Base-by-base conservation (phyloP, 768 basidiomycete species). In the Arthromyces matolae region DNA sequence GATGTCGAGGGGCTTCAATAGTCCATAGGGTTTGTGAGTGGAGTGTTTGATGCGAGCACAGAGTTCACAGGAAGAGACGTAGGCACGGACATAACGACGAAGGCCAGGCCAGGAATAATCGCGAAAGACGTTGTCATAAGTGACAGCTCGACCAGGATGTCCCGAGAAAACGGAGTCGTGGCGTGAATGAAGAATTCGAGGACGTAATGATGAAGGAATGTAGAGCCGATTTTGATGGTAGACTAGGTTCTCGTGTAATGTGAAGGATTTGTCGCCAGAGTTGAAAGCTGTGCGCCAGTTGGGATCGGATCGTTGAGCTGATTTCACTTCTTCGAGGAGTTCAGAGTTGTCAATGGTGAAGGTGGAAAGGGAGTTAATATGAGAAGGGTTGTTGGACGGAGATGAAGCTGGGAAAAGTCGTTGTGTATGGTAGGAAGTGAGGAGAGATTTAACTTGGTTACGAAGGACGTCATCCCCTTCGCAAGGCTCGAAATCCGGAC, bases 31-130 rank as follows among this genome's bases (percentile, higher is more conserved):
- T 27, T 63, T 56, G 49, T 71, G 68, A 14, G 61, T 60, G n/a
- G 54, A 42, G 3, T 57, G 27, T 47, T 77, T 74, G 44, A 52
- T 59, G 3, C 62, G 56, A 19, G 42, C 45, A 52, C 73, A 76
- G 3, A 54, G 43, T 7, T 65, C 60, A 48, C 75, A 77, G 4
- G 69, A 52, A 3, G 51, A 32, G 20, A 73, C 63, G 39, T 70
- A 68, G 18, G 45, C 28, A 4, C 57, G 53, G 13, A 66, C 36
- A 33, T 57, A 56, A 19, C 49, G 51, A 28, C 46, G 39, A 25
- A 68, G 50, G 1, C 60, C 58, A 5, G 63, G 75, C 75, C 74
- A 79, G 2, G 60, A 71, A 52, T 68, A 78, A 32, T 75, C 59
- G 4, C 64, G 58, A 0, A 32, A 35, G 4, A 78, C 50, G 2